Percentiles rank a stretch among this genome's conserved stretches.
Conservation (phyloP, 2,329 filamentous ascomycete genomes). For the Cordyceps militaris region DNA sequence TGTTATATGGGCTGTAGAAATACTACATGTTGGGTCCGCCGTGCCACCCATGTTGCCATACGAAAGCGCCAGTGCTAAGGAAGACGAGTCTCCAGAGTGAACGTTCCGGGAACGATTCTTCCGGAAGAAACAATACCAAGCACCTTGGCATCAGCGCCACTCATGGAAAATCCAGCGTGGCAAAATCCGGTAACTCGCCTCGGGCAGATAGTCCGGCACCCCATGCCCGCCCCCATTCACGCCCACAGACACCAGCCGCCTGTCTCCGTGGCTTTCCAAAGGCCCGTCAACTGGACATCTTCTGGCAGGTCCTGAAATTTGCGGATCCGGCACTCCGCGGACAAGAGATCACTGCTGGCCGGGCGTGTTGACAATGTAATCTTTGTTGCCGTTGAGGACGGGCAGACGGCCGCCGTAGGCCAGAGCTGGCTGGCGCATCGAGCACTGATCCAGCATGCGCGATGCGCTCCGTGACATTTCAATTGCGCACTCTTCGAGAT, state of each 20-base stretch:
- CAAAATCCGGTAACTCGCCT: constrained; percentile 4
- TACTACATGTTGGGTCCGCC: background rate
- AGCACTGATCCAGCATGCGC: background rate
- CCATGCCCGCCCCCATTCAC: constrained; percentile 35
- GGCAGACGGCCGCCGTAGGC: constrained; percentile 13
- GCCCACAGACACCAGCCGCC: constrained; percentile 17
- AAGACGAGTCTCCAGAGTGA: too few species aligned
- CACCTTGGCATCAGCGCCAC: background rate
- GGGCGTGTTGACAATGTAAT: constrained; percentile 17
- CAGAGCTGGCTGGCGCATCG: background rate
- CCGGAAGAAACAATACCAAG: too few species aligned
- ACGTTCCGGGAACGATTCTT: too few species aligned
- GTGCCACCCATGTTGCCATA: background rate
- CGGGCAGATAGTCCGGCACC: constrained; percentile 20
- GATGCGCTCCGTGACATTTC: background rate
- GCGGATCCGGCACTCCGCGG: constrained; percentile 32
- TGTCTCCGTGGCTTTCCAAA: constrained; percentile 15
- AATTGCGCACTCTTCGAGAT: background rate
- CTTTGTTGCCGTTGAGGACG: constrained; percentile 17
- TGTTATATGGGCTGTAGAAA: background rate
- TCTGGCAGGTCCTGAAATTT: constrained; percentile 7
- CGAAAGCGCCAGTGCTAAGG: too few species aligned
- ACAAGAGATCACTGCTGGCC: constrained; percentile 30
- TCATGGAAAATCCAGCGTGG: background rate
- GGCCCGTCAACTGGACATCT: constrained; percentile 1